Evolutionary conservation across 345 rosid genomes (phyloP).

Genomic region (Turritis glabra): DNA sequence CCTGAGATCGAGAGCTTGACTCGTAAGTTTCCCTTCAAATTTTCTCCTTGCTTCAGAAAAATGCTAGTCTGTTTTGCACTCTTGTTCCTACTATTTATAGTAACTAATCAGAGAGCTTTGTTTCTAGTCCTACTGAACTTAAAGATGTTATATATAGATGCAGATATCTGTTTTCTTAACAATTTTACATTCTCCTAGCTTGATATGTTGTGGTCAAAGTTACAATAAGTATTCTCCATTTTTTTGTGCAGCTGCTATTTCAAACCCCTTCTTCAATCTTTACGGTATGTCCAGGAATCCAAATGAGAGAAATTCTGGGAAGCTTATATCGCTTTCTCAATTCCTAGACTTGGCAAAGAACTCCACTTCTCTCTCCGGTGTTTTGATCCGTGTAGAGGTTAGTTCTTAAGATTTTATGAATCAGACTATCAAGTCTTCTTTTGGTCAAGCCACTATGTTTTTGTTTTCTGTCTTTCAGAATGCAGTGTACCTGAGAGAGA

Average conservation of each 20-base stretch:
- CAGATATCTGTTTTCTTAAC: background rate
- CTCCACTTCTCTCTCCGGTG: slow-evolving; percentile 56
- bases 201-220: background rate
- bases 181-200: background rate
- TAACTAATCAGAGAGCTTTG: background rate
- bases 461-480: slow-evolving; percentile 40
- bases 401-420: background rate
- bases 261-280: slow-evolving; percentile 43
- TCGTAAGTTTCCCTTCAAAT: slow-evolving; percentile 48
- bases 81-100: background rate
- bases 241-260: slow-evolving; percentile 53
- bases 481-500: slow-evolving; percentile 61
- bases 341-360: slow-evolving; percentile 63
- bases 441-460: background rate
- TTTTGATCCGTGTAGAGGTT: slow-evolving; percentile 81
- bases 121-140: background rate
- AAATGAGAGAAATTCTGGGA: slow-evolving; percentile 46
- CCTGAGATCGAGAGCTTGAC: slow-evolving; percentile 48
- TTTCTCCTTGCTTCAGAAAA: background rate
- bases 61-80: background rate
- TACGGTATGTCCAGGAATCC: slow-evolving; percentile 59
- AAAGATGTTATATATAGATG: background rate
- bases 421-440: background rate
- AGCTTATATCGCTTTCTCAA: slow-evolving; percentile 48
- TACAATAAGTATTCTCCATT: background rate